Evolutionary conservation across 257 asterid genomes (phyloP).

Genomic region (Przewalskia tangutica): DNA sequence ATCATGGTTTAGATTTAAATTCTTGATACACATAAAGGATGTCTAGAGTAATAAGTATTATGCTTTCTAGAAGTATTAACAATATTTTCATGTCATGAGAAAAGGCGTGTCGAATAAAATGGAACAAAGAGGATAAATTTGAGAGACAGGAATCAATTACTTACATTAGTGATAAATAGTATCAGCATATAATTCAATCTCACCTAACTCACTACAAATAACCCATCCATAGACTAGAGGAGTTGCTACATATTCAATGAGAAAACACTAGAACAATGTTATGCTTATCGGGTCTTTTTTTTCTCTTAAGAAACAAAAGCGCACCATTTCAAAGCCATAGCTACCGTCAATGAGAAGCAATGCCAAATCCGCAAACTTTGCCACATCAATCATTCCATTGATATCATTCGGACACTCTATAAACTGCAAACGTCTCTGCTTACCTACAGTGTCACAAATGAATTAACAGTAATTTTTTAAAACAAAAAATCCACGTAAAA

Average conservation of each 20-base stretch:
- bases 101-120: background rate
- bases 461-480: background rate
- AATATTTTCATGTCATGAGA: background rate
- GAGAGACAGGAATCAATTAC: background rate
- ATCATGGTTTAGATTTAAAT: background rate
- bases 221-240: background rate
- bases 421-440: conserved; percentile 85
- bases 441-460: conserved; percentile 41
- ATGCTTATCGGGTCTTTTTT: background rate
- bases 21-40: background rate
- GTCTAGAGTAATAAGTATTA: background rate
- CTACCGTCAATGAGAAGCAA: conserved; percentile 94
- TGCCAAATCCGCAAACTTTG: conserved; percentile 88
- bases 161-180: background rate
- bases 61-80: background rate
- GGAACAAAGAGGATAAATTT: background rate
- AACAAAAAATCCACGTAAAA: background rate
- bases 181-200: background rate
- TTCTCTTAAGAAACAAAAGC: conserved; percentile 4
- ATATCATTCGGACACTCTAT: conserved; percentile 98
- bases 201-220: background rate
- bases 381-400: conserved; percentile 98
- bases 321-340: conserved; percentile 99
- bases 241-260: background rate
- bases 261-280: background rate